Conservation (phyloP, 331 rosid genomes). For the Ulmus americana region DNA sequence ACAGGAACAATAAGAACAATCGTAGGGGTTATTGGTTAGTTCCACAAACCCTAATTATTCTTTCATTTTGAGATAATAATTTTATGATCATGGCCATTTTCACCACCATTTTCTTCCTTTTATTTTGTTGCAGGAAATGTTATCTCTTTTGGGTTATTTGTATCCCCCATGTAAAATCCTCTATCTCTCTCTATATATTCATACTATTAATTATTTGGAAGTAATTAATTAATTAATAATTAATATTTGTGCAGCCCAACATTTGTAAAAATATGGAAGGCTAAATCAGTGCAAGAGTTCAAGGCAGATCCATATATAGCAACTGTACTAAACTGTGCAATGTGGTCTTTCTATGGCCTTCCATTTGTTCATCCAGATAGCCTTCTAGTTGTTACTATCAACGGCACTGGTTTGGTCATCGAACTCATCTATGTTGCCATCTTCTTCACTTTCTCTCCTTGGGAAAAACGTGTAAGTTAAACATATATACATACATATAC, state of each 20-base stretch:
- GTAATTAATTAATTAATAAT: neutral
- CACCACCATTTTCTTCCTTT: neutral
- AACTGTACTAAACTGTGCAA: slow-evolving; percentile 50
- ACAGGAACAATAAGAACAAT: slow-evolving; percentile 16
- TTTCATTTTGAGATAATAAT: neutral
- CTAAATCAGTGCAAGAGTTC: slow-evolving; percentile 48
- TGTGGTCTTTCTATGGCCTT: slow-evolving; percentile 55
- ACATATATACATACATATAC: too few relatives aligned
- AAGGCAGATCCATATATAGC: slow-evolving; percentile 61
- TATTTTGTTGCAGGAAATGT: slow-evolving; percentile 49
- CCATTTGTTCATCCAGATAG: slow-evolving; percentile 42
- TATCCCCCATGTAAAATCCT: slow-evolving; percentile 56
- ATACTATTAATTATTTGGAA: neutral
- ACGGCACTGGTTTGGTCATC: slow-evolving; percentile 41
- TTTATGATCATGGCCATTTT: neutral
- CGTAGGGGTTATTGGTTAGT: slow-evolving; percentile 48
- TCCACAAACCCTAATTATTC: neutral
- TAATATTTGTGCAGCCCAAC: slow-evolving; percentile 50
- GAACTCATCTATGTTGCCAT: slow-evolving; percentile 31
- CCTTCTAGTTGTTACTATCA: slow-evolving; percentile 53
- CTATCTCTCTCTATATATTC: neutral
- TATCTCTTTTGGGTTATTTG: slow-evolving; percentile 50
- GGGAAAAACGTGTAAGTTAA: slow-evolving; percentile 33
- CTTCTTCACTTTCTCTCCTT: slow-evolving; percentile 34
- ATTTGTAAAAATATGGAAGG: slow-evolving; percentile 37